Base-by-base conservation (phyloP, 129 eudicot genomes). In the Deinandra increscens region DNA sequence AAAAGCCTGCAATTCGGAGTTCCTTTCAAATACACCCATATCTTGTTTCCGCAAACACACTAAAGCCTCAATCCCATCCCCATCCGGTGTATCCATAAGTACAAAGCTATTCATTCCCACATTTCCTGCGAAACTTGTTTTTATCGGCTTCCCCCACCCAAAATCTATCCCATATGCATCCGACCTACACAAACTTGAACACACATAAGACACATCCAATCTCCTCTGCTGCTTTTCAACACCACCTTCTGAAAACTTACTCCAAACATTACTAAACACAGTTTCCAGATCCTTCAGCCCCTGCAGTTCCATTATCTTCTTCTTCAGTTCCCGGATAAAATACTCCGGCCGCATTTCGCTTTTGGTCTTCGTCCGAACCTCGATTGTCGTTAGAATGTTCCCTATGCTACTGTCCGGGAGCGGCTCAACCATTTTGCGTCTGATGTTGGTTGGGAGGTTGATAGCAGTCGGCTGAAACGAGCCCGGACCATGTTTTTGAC, bases 121-220 rank as follows among this genome's bases (percentile, higher is more conserved):
- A 58, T 29, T 9, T 12, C 64, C 64, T 5, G 19, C 64, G 0
- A 14, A 1, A 5, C 4, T 58, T 58, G n/a, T 8, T 58, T 58
- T 58, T 5, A 58, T 58, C 9, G 64, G 64, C 39, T 58, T 58
- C 31, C 64, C 64, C 64, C 64, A 58, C 41, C 64, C 64, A 11
- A 58, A 58, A 29, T 58, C 64, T 1, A 26, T 31, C 18, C 31
- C 64, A 58, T 58, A 58, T 2, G 7, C 9, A 12, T 39, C 4
- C 29, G 38, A 29, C 9, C 64, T 5, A 31, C 39, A 29, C 4
- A 58, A 0, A 18, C 64, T 58, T 13, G 64, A 11, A 58, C 64
- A 58, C 0, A 29, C 9, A 11, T 58, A 58, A 29, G 39, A 29
- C 5, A 4, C 38, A 29, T 11, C 19, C 1, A 4, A 4, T 29